Base-by-base conservation (phyloP, 2,329 filamentous ascomycete genomes). In the Beauveria varroae region DNA sequence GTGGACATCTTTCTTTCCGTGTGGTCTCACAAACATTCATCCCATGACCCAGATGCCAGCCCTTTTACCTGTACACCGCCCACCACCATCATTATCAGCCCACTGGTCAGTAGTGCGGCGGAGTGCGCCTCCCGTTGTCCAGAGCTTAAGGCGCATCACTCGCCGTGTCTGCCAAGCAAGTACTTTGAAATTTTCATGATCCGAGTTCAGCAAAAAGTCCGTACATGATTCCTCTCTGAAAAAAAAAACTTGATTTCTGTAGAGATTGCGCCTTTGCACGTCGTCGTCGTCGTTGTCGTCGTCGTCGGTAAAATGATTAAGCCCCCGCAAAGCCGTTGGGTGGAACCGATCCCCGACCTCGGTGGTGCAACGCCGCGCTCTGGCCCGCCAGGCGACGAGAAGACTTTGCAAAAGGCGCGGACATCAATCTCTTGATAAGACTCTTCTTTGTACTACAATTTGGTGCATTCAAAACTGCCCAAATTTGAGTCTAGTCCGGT, bases 261-360 rank as follows among this genome's bases (percentile, higher is more conserved):
- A 46, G 40, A 56, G 34, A 46, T 12, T 14, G 8, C 12, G 16
- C 18, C 6, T 46, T 56, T 18, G 52, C 16, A 24, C 22, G 55
- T 66, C 0, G 20, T 30, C 3, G 24, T 28, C 28, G 30, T 12
- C 30, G 30, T 30, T n/a, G n/a, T n/a, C 22, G 57, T 66, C 1
- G 20, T 22, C 5, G 24, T 28, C 16, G 30, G 7, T 5, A 37
- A 41, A 3, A 50, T 14, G 22, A 57, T 18, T 18, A 1, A 34
- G 16, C 34, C 43, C 55, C 56, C 56, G 56, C 56, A 58, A 44
- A 41, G 34, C 56, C 24, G 44, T 49, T 43, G 56, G 43, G 56
- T 58, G 56, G 56, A 58, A 58, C 56, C 46, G 24, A 49, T 57
- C 30, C 34, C 41, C 55, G 56, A 58, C 56, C 34, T 58, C 56